Percentiles rank a stretch among this genome's conserved stretches.
Conservation (phyloP, 208 protist genomes). For the Acanthamoeba triangularis region DNA sequence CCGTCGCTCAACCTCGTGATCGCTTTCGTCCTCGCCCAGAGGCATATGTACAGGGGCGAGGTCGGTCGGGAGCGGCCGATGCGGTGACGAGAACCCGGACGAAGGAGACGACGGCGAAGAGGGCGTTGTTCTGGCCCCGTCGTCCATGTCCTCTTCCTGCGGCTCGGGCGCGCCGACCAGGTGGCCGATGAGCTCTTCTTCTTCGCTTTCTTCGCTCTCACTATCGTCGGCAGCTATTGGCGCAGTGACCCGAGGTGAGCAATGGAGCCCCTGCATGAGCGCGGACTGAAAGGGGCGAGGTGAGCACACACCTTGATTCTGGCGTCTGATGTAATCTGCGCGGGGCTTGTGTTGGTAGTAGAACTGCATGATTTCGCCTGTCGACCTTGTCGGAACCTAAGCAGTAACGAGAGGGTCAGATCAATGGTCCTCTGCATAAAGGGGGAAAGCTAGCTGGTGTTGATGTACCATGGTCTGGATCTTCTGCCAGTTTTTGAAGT, state of each 20-base stretch:
- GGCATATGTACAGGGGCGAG: slow-evolving; percentile 58
- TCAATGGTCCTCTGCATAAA: neutral
- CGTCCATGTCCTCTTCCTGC: neutral
- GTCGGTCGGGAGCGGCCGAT: neutral
- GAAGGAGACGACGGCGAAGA: neutral
- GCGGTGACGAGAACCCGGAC: neutral
- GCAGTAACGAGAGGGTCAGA: neutral
- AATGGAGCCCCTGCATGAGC: neutral
- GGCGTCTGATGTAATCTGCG: neutral
- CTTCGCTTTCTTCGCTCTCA: slow-evolving; percentile 30
- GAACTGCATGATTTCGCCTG: slow-evolving; percentile 67
- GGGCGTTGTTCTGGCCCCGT: neutral
- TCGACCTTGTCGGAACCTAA: neutral
- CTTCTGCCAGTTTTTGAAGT: slow-evolving; percentile 30
- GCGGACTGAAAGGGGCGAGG: neutral
- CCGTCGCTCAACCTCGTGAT: neutral
- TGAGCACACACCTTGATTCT: neutral
- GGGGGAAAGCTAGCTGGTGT: neutral
- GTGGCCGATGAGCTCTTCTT: neutral
- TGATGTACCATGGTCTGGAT: slow-evolving; percentile 24
- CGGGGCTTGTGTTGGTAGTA: slow-evolving; percentile 44
- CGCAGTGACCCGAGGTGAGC: neutral
- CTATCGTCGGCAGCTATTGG: neutral
- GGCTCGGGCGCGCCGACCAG: neutral
- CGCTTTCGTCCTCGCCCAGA: slow-evolving; percentile 41